Base-by-base conservation (phyloP, 2,329 filamentous ascomycete genomes). In the Elsinoe ampelina region DNA sequence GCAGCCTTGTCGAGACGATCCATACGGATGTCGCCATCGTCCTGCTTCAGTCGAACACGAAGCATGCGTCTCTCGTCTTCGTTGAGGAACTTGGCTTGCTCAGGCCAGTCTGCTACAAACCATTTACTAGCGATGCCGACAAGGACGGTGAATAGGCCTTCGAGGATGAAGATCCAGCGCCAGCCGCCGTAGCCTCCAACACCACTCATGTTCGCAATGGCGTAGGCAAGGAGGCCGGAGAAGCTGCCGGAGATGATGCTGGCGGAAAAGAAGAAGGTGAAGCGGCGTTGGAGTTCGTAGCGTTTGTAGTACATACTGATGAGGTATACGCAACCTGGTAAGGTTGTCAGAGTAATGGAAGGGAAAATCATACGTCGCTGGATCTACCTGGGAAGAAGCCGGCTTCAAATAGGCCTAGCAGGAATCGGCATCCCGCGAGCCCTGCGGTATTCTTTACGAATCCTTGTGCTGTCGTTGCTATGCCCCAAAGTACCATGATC, bases 381-480 rank as follows among this genome's bases (percentile, higher is more conserved):
- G 26, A 26, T 15, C 30, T 4, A 45, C 41, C 41, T 13, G 57
- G 57, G 17, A 57, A 58, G 32, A 58, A 47, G 43, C 57, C 38
- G 22, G 36, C 52, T n/a, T 71, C 69, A n/a, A 70, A 70, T 6
- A 71, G 54, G 3, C 69, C 69, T 0, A 71, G 57, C 3, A 70
- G 42, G 1, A 70, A 74, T 15, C 77, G 73, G 54, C 75, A 72
- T 5, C 73, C 73, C 62, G 78, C 71, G 3, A 79, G 66, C 1
- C 76, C 75, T 5, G 66, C 66, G 48, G 71, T 77, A 36, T 72
- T 75, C 2, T 70, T 71, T 3, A 78, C 73, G 0, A 79, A 61
- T n/a, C 73, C 73, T 70, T 74, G 75, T n/a, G 61, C 67, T 5
- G 70, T 71, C 71, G 74, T 74, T 45, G 72, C 73, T 22, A 75